phyloP scores from a whole-genome alignment of 345 rosid species.

The Eutrema japonicum region DNA sequence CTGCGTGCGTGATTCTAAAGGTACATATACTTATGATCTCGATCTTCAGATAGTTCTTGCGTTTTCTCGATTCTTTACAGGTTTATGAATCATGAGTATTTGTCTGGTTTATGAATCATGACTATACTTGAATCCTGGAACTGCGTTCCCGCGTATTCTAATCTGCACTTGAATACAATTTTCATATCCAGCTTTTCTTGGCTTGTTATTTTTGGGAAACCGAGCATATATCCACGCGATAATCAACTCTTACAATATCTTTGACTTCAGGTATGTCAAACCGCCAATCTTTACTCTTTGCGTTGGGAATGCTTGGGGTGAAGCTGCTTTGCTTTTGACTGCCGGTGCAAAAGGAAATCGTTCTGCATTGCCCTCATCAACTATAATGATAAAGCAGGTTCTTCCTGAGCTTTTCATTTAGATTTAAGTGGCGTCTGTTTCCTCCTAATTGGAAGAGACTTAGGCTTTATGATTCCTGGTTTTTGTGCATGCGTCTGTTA shows the following conservation, averaged over 20 bases:
- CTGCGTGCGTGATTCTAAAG: constrained; percentile 48
- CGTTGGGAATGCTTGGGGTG: constrained; percentile 99
- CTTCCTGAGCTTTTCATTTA: constrained; percentile 18
- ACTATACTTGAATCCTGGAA: constrained; percentile 2
- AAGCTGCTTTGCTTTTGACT: constrained; percentile 79
- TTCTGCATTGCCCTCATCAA: constrained; percentile 50
- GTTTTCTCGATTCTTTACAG: constrained; percentile 1
- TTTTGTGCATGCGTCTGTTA: constrained; percentile 23
- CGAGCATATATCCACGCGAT: constrained; percentile 1
- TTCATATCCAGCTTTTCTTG: constrained; percentile 16
- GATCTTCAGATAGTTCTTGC: neutral
- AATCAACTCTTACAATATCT: constrained; percentile 24
- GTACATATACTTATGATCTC: constrained; percentile 38
- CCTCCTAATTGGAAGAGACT: constrained; percentile 11
- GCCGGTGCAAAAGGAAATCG: constrained; percentile 53
- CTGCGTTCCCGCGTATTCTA: constrained; percentile 5
- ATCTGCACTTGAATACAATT: constrained; percentile 8
- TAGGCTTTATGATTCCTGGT: neutral
- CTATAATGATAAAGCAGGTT: constrained; percentile 53
- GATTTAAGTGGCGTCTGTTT: constrained; percentile 3
- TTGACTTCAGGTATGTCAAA: constrained; percentile 63
- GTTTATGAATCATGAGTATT: neutral
- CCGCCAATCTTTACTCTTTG: constrained; percentile 95
- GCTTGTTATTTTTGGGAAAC: constrained; percentile 5
- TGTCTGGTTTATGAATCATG: neutral